Conservation (phyloP, 2,329 filamentous ascomycete genomes). For the Pseudocercospora eumusae region DNA sequence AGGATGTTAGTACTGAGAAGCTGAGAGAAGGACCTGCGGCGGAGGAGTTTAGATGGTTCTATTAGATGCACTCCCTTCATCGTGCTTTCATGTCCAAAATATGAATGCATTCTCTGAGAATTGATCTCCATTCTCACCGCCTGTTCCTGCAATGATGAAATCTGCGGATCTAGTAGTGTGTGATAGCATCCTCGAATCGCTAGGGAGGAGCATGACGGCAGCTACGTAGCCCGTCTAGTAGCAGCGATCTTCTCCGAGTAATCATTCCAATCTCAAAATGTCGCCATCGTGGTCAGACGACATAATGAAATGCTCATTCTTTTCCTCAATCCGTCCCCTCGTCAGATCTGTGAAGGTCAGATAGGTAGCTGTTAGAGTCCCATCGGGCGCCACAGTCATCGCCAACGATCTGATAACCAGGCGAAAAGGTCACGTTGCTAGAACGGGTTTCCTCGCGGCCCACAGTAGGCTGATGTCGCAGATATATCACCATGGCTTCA, state of each 20-base stretch:
- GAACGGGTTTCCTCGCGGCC: neutral
- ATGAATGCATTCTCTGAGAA: too few relatives aligned
- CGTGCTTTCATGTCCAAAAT: too few relatives aligned
- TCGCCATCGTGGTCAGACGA: too few relatives aligned
- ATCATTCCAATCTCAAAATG: too few relatives aligned
- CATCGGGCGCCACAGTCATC: neutral
- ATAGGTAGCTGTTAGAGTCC: neutral
- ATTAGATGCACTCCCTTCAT: slow-evolving; percentile 19
- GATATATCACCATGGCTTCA: neutral
- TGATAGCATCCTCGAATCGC: too few relatives aligned
- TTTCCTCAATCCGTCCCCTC: neutral
- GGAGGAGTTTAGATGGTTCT: slow-evolving; percentile 50
- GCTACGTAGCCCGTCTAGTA: too few relatives aligned
- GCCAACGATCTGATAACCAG: neutral
- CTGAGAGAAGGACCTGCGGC: slow-evolving; percentile 48
- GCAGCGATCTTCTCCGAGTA: too few relatives aligned
- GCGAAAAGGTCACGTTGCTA: neutral
- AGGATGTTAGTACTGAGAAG: slow-evolving; percentile 50
- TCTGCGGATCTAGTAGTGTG: too few relatives aligned
- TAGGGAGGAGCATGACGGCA: too few relatives aligned
- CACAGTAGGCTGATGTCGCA: neutral
- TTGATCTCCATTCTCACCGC: too few relatives aligned
- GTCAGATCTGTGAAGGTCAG: neutral
- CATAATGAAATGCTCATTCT: too few relatives aligned
- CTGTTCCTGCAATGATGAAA: too few relatives aligned